A percentile compares a stretch with the other conserved stretches of the same genome.
Evolutionary conservation across 768 basidiomycete species (phyloP).

Genomic region (Sarcodon aspratus): DNA sequence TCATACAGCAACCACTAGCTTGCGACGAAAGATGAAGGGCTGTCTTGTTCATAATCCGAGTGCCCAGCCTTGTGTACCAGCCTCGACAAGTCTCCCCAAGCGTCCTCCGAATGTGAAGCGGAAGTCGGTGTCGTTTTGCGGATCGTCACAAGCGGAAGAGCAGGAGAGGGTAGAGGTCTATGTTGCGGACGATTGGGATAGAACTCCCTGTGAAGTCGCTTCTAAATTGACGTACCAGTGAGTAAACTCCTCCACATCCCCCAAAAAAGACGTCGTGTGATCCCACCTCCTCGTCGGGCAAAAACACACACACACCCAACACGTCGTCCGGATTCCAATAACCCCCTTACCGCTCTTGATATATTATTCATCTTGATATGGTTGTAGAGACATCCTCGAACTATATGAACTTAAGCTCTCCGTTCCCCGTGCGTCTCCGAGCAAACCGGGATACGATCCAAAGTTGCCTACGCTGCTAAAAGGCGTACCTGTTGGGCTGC

Average conservation of each 20-base stretch:
- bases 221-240: slow-evolving; percentile 56
- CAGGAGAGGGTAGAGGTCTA: slow-evolving; percentile 46
- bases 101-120: slow-evolving; percentile 6
- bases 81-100: not conserved
- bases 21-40: not conserved
- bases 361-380: slow-evolving; percentile 2
- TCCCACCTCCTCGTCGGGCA: slow-evolving; percentile 1
- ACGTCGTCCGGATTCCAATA: not conserved
- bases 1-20: too few species aligned
- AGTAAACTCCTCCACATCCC: slow-evolving; percentile 18
- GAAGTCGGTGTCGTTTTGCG: slow-evolving; percentile 56
- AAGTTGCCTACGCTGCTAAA: not conserved
- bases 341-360: not conserved
- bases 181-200: slow-evolving; percentile 70
- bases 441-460: not conserved
- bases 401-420: not conserved
- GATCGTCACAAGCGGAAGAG: slow-evolving; percentile 13
- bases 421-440: not conserved
- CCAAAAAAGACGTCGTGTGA: not conserved
- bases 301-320: not conserved
- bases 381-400: slow-evolving; percentile 31
- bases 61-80: too few species aligned
- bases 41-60: not conserved
- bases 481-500: not conserved
- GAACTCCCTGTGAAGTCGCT: slow-evolving; percentile 58